These are phyloP conservation scores for Saccharomyces hybrid DNA, from an alignment of 1,139 yeast species.

Conservation along the genomic window DNA sequence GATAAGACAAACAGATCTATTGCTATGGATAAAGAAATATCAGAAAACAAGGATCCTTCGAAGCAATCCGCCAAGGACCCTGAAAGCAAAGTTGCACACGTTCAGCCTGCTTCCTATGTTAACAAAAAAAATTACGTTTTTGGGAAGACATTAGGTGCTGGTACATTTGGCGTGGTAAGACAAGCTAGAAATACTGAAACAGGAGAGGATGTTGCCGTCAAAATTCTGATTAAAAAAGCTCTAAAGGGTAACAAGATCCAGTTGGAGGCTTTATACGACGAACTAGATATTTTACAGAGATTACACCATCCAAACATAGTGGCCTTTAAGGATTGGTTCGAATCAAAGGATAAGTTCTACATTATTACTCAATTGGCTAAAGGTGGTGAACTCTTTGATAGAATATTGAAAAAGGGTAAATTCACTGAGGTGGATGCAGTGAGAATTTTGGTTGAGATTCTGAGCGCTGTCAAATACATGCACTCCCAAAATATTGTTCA, in stretches of 20 bases:
- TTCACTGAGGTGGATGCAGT: conserved; percentile 86
- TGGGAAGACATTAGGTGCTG: conserved; percentile 82
- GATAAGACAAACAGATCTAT: background rate
- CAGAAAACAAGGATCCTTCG: conserved; percentile 36
- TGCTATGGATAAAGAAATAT: conserved; percentile 33
- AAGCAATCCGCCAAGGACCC: conserved; percentile 23
- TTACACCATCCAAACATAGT: conserved; percentile 78
- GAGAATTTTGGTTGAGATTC: conserved; percentile 55
- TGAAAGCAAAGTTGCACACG: conserved; percentile 44
- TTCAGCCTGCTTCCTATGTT: conserved; percentile 67
- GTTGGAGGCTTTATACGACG: conserved; percentile 58
- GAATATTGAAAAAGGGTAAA: conserved; percentile 67
- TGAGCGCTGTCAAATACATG: conserved; percentile 67
- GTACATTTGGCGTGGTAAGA: conserved; percentile 84
- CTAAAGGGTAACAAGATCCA: conserved; percentile 59
- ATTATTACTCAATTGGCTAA: conserved; percentile 72
- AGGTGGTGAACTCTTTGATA: conserved; percentile 86
- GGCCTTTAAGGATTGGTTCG: conserved; percentile 81
- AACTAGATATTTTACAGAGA: conserved; percentile 56
- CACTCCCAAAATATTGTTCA: conserved; percentile 75
- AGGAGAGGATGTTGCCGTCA: conserved; percentile 74
- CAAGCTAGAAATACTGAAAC: conserved; percentile 56
- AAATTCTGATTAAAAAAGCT: conserved; percentile 75
- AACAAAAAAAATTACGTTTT: conserved; percentile 61
- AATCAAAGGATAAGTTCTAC: conserved; percentile 68